A percentile compares a stretch with the other conserved stretches of the same genome.
These are phyloP conservation scores for Cutaneotrichosporon sp. DNA, from an alignment of 1,284 basidiomycete genomes.

Conservation along the genomic window DNA sequence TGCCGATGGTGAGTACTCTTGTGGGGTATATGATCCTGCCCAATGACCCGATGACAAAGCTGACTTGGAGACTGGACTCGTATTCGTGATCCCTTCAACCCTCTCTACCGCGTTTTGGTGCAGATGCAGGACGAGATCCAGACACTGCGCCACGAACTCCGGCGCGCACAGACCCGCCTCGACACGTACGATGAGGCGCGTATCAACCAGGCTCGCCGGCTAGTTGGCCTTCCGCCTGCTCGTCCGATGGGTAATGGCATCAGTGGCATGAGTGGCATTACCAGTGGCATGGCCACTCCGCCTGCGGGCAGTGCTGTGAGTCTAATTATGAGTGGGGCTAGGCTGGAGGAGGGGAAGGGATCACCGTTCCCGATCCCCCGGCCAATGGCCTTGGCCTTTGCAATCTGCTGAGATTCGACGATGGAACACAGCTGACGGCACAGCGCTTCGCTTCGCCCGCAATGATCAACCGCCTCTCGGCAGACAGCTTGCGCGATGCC, in stretches of 20 bases:
- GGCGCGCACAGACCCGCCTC: constrained; percentile 16
- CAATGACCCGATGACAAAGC: neutral
- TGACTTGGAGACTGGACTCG: constrained; percentile 22
- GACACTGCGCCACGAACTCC: constrained; percentile 21
- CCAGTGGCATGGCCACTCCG: constrained; percentile 3
- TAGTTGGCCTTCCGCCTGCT: constrained; percentile 23
- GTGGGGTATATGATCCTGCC: neutral
- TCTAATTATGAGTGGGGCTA: no score
- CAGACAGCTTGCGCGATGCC: constrained; percentile 23
- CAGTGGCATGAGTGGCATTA: no score
- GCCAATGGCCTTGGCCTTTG: no score
- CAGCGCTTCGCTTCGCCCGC: constrained; percentile 19
- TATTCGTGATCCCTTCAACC: constrained; percentile 14
- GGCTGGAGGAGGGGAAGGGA: neutral
- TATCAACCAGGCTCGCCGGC: constrained; percentile 24
- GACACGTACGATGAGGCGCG: constrained; percentile 24
- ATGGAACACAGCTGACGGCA: neutral
- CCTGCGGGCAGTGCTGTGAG: constrained; percentile 5
- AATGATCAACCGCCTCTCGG: constrained; percentile 18
- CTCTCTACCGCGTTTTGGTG: constrained; percentile 26
- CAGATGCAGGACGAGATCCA: constrained; percentile 28
- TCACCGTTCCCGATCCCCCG: no score
- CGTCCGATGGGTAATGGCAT: constrained; percentile 6
- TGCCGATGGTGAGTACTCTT: constrained; percentile 19
- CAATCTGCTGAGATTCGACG: no score